Base-by-base conservation (phyloP, 2,329 filamentous ascomycete genomes). In the Aureobasidium sp. region DNA sequence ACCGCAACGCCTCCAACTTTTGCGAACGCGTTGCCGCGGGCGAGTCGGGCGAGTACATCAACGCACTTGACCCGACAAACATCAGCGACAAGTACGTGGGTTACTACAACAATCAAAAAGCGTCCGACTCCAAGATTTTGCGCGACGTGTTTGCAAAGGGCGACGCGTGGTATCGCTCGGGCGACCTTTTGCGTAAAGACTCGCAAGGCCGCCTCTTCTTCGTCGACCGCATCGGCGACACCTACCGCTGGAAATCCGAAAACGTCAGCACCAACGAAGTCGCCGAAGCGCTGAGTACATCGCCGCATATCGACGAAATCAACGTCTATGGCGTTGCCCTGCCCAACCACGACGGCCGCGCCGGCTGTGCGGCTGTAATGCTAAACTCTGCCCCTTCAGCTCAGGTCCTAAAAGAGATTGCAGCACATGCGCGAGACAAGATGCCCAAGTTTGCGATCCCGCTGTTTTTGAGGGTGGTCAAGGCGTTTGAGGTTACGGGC, bases 261-360 rank as follows among this genome's bases (percentile, higher is more conserved):
- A 76, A 76, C 63, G 74, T 76, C 8, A 68, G 65, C 49, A 76
- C 74, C 1, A 71, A 72, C 55, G 91, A 96, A 73, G 91, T 96
- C 20, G 83, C 87, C n/a, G 84, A 91, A 70, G 84, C 84, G 0
- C 74, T 96, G 0, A 87, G 89, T 15, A 75, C 79, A 0, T 87
- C 91, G 70, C 78, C 85, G 0, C 78, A 79, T 0, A 80, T 96
- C 15, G 77, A 82, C 36, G 91, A 96, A 76, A 88, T 89, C 36
- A 95, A 95, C 68, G 91, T 96, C 31, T 96, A 95, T 69, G 91
- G 91, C 41, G 89, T 96, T 2, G 74, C 84, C 45, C 75, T 96
- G 8, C 91, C 91, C 0, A 81, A 89, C 66, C 90, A 95, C 70
- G 91, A 96, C 69, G 91, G 91, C 20, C 82, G 90, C 29, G 90